Conservation (phyloP, 2,329 filamentous ascomycete genomes). For the Cordyceps fumosorosea region DNA sequence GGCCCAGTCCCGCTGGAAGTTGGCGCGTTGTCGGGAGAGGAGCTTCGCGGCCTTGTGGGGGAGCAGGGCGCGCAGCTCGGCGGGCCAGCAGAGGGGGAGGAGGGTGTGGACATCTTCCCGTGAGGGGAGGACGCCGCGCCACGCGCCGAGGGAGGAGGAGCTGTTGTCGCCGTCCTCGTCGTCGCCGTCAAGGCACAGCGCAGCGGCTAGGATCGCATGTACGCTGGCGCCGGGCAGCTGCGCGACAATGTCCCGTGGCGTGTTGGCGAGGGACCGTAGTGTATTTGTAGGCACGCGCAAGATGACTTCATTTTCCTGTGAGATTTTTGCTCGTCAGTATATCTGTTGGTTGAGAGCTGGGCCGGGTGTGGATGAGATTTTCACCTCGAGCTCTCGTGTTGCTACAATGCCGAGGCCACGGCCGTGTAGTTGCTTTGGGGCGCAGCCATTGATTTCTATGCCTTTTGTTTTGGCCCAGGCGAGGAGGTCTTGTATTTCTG, state of each 20-base stretch:
- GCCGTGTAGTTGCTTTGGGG: slow-evolving; percentile 35
- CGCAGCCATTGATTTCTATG: slow-evolving; percentile 60
- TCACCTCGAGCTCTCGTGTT: slow-evolving; percentile 57
- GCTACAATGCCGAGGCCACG: slow-evolving; percentile 52
- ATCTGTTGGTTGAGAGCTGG: background rate
- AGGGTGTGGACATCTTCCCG: slow-evolving; percentile 46
- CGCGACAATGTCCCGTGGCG: slow-evolving; percentile 46
- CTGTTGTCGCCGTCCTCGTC: background rate
- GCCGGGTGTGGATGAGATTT: background rate
- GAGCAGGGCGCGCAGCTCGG: slow-evolving; percentile 36
- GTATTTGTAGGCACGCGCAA: slow-evolving; percentile 57
- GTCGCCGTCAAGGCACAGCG: slow-evolving; percentile 47
- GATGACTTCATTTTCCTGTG: slow-evolving; percentile 43
- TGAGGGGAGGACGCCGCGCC: slow-evolving; percentile 63
- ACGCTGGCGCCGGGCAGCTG: slow-evolving; percentile 49
- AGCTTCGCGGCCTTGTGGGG: slow-evolving; percentile 36
- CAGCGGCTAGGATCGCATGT: slow-evolving; percentile 67
- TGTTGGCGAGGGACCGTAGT: slow-evolving; percentile 58
- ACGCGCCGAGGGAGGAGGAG: slow-evolving; percentile 42
- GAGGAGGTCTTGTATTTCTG: slow-evolving; percentile 46
- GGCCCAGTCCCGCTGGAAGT: slow-evolving; percentile 37
- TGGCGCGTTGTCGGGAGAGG: slow-evolving; percentile 45
- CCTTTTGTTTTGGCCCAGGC: slow-evolving; percentile 61
- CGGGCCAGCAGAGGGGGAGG: slow-evolving; percentile 43
- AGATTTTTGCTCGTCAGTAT: background rate